phyloP scores from a whole-genome alignment of 2,329 filamentous ascomycete genomes.

The Penicillium hesseltinei region DNA sequence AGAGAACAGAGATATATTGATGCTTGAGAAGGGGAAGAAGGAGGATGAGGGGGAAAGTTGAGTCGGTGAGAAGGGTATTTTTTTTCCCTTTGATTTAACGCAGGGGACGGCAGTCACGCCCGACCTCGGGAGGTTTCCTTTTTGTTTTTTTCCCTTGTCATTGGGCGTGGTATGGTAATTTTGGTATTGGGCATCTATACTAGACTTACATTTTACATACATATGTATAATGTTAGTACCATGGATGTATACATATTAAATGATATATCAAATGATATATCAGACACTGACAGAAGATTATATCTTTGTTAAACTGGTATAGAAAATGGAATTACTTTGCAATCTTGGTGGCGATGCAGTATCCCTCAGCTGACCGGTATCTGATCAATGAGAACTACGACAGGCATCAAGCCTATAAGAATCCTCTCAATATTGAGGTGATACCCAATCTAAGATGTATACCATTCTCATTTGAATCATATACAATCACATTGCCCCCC shows the following conservation, averaged over 20 bases:
- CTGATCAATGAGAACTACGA: neutral
- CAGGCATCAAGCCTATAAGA: neutral
- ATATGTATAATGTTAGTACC: too few species aligned
- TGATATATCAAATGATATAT: neutral
- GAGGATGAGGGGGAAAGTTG: slow-evolving; percentile 16
- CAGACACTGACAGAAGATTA: neutral
- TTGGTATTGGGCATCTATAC: slow-evolving; percentile 16
- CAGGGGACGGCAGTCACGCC: neutral
- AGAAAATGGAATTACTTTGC: neutral
- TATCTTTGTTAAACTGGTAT: neutral
- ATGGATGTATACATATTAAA: too few species aligned
- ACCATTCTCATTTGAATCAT: neutral
- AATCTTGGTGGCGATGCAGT: neutral
- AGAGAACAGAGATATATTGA: neutral
- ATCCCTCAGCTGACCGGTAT: neutral
- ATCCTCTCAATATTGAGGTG: neutral
- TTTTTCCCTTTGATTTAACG: slow-evolving; percentile 14
- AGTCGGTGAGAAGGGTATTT: slow-evolving; percentile 29
- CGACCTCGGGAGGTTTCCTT: neutral
- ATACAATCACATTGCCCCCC: neutral
- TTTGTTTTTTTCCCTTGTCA: neutral
- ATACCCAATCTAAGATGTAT: neutral
- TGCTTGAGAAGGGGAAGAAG: slow-evolving; percentile 6
- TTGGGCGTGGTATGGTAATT: slow-evolving; percentile 9
- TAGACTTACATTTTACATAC: too few species aligned